Conservation (phyloP, 257 asterid species). For the Solanum corneliomulleri region DNA sequence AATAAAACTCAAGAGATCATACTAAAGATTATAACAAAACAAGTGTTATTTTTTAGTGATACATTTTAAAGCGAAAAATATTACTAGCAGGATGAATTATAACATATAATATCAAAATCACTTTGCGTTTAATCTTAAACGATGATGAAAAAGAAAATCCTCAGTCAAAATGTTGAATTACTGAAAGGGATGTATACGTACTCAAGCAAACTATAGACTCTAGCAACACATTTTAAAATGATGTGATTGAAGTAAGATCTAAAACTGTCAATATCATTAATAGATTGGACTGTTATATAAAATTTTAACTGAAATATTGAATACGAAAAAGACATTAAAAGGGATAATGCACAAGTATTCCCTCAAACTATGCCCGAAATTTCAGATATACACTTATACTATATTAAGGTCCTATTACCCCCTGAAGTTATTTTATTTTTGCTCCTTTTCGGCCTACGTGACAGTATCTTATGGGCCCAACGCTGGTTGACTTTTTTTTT, state of each 20-base stretch:
- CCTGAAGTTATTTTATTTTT: no score
- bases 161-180: no score
- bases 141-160: no score
- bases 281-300: not conserved
- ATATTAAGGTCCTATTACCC: fast-evolving
- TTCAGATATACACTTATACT: no score
- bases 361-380: no score
- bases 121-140: not conserved
- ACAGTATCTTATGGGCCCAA: no score
- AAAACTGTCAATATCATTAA: not conserved
- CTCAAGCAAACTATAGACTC: not conserved
- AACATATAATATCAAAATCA: not conserved
- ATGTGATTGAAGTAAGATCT: not conserved
- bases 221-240: not conserved
- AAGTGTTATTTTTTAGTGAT: not conserved
- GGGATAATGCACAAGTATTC: no score
- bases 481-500: no score
- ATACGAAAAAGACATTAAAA: not conserved
- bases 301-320: not conserved
- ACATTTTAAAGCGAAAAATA: not conserved
- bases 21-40: not conserved
- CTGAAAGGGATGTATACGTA: not conserved
- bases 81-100: not conserved
- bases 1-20: not conserved
- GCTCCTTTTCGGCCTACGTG: no score